phyloP scores from a whole-genome alignment of 495 filamentous ascomycete species.

The Entonaema liquescens region DNA sequence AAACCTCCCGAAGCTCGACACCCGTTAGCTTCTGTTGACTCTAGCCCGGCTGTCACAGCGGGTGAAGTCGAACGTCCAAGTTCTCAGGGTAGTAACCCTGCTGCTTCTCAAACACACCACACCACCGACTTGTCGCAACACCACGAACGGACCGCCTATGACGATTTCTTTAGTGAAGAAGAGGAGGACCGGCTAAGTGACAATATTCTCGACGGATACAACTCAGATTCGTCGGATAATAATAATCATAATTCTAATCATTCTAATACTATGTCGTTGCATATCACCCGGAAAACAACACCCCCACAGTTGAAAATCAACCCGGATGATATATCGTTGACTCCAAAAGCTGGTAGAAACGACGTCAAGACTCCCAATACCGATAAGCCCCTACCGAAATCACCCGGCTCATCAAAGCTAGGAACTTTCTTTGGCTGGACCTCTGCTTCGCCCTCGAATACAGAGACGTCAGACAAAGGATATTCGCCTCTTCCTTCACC shows the following conservation, averaged over 20 bases:
- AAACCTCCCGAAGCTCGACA: slow-evolving; percentile 34
- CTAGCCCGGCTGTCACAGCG: slow-evolving; percentile 37
- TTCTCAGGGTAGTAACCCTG: slow-evolving; percentile 49
- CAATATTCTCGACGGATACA: slow-evolving; percentile 46
- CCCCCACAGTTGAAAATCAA: slow-evolving; percentile 60
- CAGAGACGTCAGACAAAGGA: slow-evolving; percentile 59
- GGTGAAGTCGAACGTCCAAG: slow-evolving; percentile 49
- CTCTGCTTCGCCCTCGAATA: slow-evolving; percentile 53
- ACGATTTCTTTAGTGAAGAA: slow-evolving; percentile 51
- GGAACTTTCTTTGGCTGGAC: slow-evolving; percentile 63
- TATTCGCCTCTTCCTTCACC: slow-evolving; percentile 61
- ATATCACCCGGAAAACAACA: slow-evolving; percentile 55
- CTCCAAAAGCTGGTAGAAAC: slow-evolving; percentile 36
- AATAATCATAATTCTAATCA: slow-evolving; percentile 42
- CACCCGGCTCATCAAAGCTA: slow-evolving; percentile 61
- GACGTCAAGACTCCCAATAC: slow-evolving; percentile 50
- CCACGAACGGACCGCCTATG: slow-evolving; percentile 38
- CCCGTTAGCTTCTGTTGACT: slow-evolving; percentile 34
- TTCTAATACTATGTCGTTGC: slow-evolving; percentile 53
- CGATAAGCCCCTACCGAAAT: slow-evolving; percentile 63
- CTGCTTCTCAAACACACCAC: slow-evolving; percentile 48
- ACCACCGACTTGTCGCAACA: slow-evolving; percentile 40
- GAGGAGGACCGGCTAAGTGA: slow-evolving; percentile 47
- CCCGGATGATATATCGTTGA: slow-evolving; percentile 42
- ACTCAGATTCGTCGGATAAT: slow-evolving; percentile 45